Evolutionary conservation across 306 rosid genomes (phyloP).

Genomic region (Myrica gale): DNA sequence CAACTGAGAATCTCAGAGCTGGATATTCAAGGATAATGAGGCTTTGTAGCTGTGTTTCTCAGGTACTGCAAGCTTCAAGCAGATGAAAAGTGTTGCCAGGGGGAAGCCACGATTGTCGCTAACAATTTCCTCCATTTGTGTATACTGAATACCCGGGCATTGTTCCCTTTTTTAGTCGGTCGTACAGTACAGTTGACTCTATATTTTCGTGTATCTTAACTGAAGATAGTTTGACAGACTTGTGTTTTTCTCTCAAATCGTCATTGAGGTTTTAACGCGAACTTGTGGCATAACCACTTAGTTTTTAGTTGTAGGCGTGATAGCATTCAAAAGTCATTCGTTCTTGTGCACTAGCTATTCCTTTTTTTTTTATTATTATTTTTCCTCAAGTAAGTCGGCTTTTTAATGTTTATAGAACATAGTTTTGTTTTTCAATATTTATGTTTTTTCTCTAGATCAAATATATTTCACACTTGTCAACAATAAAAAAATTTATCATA

Average conservation of each 20-base stretch:
- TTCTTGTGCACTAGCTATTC: not conserved
- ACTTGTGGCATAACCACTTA: not conserved
- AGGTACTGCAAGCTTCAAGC: constrained; percentile 36
- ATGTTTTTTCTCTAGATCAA: too few relatives aligned
- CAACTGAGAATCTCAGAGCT: constrained; percentile 40
- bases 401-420: not conserved
- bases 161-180: constrained; percentile 13
- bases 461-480: too few relatives aligned
- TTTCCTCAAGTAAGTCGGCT: not conserved
- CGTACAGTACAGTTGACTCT: not conserved
- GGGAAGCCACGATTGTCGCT: not conserved
- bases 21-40: constrained; percentile 67
- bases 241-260: not conserved
- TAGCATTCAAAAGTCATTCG: not conserved
- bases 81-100: not conserved
- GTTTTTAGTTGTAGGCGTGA: not conserved
- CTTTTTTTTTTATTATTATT: too few relatives aligned
- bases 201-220: too few relatives aligned
- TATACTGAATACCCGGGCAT: not conserved
- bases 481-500: too few relatives aligned
- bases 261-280: not conserved
- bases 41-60: constrained; percentile 61
- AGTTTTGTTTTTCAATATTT: too few relatives aligned
- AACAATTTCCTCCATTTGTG: not conserved
- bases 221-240: not conserved